A percentile compares a stretch with the other conserved stretches of the same genome.
Conservation (phyloP, 331 rosid species). For the Quercus tomentella region DNA sequence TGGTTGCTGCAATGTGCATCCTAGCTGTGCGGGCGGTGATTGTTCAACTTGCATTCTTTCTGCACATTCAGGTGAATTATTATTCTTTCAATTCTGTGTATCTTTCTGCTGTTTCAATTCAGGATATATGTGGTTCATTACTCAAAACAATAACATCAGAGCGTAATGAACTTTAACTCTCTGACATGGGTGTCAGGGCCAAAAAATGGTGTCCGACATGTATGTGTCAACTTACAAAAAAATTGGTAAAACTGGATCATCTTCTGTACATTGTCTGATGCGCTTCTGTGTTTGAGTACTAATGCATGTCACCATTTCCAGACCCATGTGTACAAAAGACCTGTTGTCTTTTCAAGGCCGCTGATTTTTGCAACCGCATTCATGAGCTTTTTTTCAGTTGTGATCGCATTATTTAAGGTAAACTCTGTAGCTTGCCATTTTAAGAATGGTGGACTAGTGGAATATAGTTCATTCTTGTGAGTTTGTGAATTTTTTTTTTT, state of each 20-base stretch:
- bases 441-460: neutral
- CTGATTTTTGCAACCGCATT: constrained; percentile 87
- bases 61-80: constrained; percentile 77
- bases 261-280: constrained; percentile 15
- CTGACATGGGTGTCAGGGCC: neutral
- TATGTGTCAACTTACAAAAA: constrained; percentile 6
- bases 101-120: neutral
- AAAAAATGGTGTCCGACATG: constrained; percentile 5
- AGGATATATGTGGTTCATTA: neutral
- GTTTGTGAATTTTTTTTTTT: constrained; percentile 7
- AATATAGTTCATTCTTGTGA: neutral
- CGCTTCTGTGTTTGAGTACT: constrained; percentile 19
- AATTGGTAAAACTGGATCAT: neutral
- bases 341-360: constrained; percentile 70
- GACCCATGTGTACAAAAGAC: constrained; percentile 84
- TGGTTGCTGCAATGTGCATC: constrained; percentile 94
- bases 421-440: constrained; percentile 4
- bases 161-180: neutral
- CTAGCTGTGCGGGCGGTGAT: constrained; percentile 92
- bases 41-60: constrained; percentile 97
- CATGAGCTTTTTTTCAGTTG: constrained; percentile 98
- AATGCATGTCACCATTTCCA: constrained; percentile 31
- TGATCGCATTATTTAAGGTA: constrained; percentile 97
- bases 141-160: neutral
- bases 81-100: neutral